A percentile compares a stretch with the other conserved stretches of the same genome.
Conservation (phyloP, 768 basidiomycete genomes). For the Suillus lakei region DNA sequence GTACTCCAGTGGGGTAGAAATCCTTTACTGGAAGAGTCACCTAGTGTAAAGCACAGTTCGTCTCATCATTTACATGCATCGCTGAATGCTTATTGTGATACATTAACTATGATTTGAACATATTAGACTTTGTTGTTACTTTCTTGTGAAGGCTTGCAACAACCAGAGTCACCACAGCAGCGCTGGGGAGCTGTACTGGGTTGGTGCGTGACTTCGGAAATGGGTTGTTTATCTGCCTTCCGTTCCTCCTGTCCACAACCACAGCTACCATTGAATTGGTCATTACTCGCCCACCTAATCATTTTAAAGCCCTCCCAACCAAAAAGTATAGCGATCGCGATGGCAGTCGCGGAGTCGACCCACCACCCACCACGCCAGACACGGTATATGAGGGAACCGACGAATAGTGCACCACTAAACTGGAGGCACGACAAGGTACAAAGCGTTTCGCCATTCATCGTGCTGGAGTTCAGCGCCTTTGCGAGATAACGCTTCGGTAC, state of each 20-base stretch:
- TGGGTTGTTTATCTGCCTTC: neutral
- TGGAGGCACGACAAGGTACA: slow-evolving; percentile 50
- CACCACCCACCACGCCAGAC: slow-evolving; percentile 54
- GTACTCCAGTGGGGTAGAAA: slow-evolving; percentile 1
- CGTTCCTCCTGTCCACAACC: slow-evolving; percentile 22
- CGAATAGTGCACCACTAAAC: slow-evolving; percentile 46
- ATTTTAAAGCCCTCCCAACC: slow-evolving; percentile 51
- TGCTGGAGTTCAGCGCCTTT: slow-evolving; percentile 46
- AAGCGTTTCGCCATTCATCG: slow-evolving; percentile 48
- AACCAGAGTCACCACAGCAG: neutral
- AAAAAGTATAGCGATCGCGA: slow-evolving; percentile 45
- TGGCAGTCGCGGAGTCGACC: slow-evolving; percentile 49
- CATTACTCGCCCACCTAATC: slow-evolving; percentile 42
- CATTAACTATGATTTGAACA: neutral
- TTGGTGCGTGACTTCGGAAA: neutral
- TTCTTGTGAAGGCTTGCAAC: slow-evolving; percentile 6
- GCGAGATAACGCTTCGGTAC: slow-evolving; percentile 51
- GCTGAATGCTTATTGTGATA: neutral
- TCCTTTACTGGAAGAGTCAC: neutral
- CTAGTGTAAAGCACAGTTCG: neutral
- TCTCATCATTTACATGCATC: neutral
- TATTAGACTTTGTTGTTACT: neutral
- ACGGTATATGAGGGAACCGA: slow-evolving; percentile 44
- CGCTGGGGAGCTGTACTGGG: neutral
- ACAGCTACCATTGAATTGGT: slow-evolving; percentile 44